Base-by-base conservation (phyloP, 2,329 filamentous ascomycete species). In the Fusarium sp. region DNA sequence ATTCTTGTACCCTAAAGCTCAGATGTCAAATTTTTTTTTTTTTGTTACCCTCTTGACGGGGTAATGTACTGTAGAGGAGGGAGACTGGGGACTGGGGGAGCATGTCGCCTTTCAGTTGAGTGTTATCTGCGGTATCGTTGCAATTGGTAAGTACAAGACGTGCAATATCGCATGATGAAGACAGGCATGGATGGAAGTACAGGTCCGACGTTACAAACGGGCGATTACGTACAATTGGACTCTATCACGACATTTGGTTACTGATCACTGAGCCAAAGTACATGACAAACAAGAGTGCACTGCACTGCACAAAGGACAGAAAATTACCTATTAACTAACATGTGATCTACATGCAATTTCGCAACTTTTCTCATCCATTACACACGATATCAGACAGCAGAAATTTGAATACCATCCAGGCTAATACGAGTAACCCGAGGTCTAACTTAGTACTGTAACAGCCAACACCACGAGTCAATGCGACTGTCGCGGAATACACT, bases 191-290 rank as follows among this genome's bases (percentile, higher is more conserved):
- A 10, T 65, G 62, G 62, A 65, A 60, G 57, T 38, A 45, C 57
- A 60, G 41, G 61, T 55, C 62, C 54, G 54, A 67, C 55, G 49
- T 69, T 57, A 51, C 47, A 62, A 60, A 61, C 51, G 63, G 65
- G 41, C 58, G 58, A 74, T 73, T 74, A 73, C 71, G 71, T 74
- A 74, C 67, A 47, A 59, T 42, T 55, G 50, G 56, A 47, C 41
- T 54, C 45, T 34, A 49, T 67, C 62, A 62, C 64, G 41, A 68
- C 46, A 40, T 57, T 23, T 57, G 51, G 58, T 67, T 70, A 53
- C 67, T 70, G 53, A 60, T 62, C 56, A 50, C 38, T 37, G 54
- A 56, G 36, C 26, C 30, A 67, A 58, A 66, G 30, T 67, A 51
- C 62, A 70, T 70, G 57, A 66, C 44, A 57, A 51, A 66, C 44